These are phyloP conservation scores for Trichoderma gamsii DNA, from an alignment of 495 filamentous ascomycete species.

Conservation along the genomic window DNA sequence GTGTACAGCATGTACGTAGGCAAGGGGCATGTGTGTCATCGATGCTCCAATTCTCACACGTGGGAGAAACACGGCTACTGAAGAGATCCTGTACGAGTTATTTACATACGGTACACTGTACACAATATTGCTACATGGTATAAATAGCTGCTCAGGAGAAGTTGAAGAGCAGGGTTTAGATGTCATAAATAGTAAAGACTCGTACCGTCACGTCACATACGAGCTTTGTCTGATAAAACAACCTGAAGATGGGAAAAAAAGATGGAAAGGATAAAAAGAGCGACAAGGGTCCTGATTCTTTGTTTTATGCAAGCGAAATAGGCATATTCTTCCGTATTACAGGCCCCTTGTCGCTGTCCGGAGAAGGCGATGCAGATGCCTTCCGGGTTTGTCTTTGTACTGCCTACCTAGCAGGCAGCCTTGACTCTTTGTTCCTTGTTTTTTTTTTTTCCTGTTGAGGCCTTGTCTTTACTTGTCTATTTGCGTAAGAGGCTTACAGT, in stretches of 20 bases:
- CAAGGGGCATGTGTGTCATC: neutral
- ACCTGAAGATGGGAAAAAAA: too few relatives aligned
- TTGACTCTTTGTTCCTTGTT: too few relatives aligned
- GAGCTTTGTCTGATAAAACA: neutral
- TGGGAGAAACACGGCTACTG: too few relatives aligned
- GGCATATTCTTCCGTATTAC: neutral
- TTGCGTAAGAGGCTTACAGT: too few relatives aligned
- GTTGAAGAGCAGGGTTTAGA: neutral
- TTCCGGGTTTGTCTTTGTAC: neutral
- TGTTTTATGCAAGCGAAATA: neutral
- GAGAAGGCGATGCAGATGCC: neutral
- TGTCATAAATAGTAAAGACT: neutral
- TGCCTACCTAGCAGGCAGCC: too few relatives aligned
- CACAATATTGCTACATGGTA: too few relatives aligned
- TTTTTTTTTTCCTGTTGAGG: too few relatives aligned
- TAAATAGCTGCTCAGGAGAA: neutral
- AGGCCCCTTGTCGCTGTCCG: neutral
- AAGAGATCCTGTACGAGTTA: too few relatives aligned
- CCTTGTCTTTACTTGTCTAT: too few relatives aligned
- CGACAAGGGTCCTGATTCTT: neutral
- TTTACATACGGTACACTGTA: too few relatives aligned
- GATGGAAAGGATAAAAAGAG: too few relatives aligned
- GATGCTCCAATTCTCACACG: neutral
- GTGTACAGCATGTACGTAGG: neutral
- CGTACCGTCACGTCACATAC: neutral